Conservation (phyloP, 2,329 filamentous ascomycete genomes). For the Aspergillus viridinutans region DNA sequence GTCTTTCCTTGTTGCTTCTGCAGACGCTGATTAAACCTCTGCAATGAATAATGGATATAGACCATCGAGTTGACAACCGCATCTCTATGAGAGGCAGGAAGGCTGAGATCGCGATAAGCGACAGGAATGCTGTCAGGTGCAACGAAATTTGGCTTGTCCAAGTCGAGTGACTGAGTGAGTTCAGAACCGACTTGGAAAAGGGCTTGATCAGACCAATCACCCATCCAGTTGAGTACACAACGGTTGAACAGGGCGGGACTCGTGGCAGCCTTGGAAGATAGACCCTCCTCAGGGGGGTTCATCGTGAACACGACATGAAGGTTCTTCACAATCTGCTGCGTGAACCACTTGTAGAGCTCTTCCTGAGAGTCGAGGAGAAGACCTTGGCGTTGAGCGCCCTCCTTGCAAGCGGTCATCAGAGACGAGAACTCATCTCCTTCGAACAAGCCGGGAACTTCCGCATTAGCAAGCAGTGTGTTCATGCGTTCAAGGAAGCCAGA, state of each 20-base stretch:
- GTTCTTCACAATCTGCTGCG: slow-evolving; percentile 98
- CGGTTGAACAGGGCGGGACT: slow-evolving; percentile 98
- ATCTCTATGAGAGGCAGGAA: slow-evolving; percentile 87
- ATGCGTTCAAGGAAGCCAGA: slow-evolving; percentile 98
- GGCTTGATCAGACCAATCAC: slow-evolving; percentile 98
- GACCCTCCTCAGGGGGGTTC: slow-evolving; percentile 94
- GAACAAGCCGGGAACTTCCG: slow-evolving; percentile 97
- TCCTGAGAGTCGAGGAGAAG: slow-evolving; percentile 94
- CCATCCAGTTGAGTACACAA: slow-evolving; percentile 99
- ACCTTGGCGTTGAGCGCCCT: slow-evolving; percentile 93
- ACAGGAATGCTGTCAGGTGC: slow-evolving; percentile 90
- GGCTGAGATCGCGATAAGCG: slow-evolving; percentile 76
- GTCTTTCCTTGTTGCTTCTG: slow-evolving; percentile 87
- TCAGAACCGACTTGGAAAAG: slow-evolving; percentile 96
- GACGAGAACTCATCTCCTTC: slow-evolving; percentile 98
- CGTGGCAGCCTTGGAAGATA: slow-evolving; percentile 94
- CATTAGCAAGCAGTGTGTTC: slow-evolving; percentile 97
- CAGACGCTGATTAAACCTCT: slow-evolving; percentile 81
- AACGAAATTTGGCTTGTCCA: slow-evolving; percentile 80
- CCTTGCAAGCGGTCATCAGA: slow-evolving; percentile 99
- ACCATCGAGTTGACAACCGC: slow-evolving; percentile 98
- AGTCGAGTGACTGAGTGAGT: slow-evolving; percentile 90
- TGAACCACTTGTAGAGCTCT: slow-evolving; percentile 99
- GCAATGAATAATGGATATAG: slow-evolving; percentile 93
- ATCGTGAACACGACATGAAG: slow-evolving; percentile 99